Evolutionary conservation across 2,329 filamentous ascomycete species (phyloP).

Genomic region (Aspergillus costaricaensis): DNA sequence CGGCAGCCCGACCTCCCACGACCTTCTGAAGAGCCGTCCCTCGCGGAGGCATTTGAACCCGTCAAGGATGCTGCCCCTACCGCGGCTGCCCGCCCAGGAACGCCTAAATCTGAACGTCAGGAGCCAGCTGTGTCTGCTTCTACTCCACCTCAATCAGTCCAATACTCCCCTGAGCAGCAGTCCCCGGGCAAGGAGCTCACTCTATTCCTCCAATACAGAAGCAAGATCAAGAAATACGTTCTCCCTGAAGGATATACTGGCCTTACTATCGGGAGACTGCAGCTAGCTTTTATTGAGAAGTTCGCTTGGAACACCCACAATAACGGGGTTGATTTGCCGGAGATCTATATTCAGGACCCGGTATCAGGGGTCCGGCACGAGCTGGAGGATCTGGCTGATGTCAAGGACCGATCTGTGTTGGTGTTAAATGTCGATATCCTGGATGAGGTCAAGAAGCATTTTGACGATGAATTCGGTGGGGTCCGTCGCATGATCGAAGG

Average conservation of each 20-base stretch:
- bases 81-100: conserved; percentile 25
- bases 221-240: conserved; percentile 94
- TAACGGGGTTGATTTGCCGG: conserved; percentile 87
- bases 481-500: conserved; percentile 82
- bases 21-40: conserved; percentile 37
- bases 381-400: conserved; percentile 85
- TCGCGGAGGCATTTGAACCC: conserved; percentile 41
- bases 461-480: conserved; percentile 84
- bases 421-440: conserved; percentile 90
- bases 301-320: conserved; percentile 98
- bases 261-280: conserved; percentile 81
- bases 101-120: conserved; percentile 28
- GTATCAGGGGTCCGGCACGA: conserved; percentile 96
- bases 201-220: conserved; percentile 93
- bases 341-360: conserved; percentile 97
- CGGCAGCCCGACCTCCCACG: conserved; percentile 60
- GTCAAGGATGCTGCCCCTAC: conserved; percentile 26
- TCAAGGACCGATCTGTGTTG: conserved; percentile 93
- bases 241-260: conserved; percentile 81
- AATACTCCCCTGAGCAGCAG: conserved; percentile 63
- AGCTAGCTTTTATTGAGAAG: conserved; percentile 97
- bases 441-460: conserved; percentile 94
- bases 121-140: conserved; percentile 25
- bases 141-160: conserved; percentile 52
- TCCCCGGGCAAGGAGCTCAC: conserved; percentile 82